Conservation (phyloP, 2,329 filamentous ascomycete genomes). For the Rutstroemia sydowiana region DNA sequence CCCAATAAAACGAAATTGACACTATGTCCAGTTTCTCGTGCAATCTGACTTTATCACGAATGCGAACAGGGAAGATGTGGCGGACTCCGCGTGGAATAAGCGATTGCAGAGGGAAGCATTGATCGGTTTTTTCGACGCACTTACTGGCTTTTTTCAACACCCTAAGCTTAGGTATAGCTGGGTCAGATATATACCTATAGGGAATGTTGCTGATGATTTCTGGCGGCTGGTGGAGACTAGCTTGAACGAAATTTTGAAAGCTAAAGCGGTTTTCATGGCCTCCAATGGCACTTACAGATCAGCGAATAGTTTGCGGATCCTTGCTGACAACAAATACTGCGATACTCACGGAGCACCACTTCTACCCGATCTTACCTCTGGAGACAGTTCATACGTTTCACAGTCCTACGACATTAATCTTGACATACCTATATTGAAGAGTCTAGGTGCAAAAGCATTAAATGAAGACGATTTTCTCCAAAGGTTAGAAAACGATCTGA, state of each 20-base stretch:
- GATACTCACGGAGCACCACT: not conserved
- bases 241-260: not conserved
- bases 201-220: not conserved
- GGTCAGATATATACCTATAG: conserved; percentile 38
- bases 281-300: not conserved
- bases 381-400: not conserved
- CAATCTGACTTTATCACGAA: conserved; percentile 43
- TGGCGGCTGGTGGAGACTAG: too few relatives aligned
- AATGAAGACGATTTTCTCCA: not conserved
- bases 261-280: not conserved
- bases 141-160: conserved; percentile 34
- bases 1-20: not conserved
- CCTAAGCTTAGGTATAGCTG: conserved; percentile 34
- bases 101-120: conserved; percentile 32
- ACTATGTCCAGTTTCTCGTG: conserved; percentile 38
- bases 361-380: not conserved
- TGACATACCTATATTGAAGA: not conserved
- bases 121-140: conserved; percentile 33
- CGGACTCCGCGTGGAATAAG: conserved; percentile 34
- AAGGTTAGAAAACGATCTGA: not conserved
- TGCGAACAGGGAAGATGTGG: conserved; percentile 37
- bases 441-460: not conserved
- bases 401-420: not conserved
- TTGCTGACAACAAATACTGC: not conserved
- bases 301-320: not conserved